These are phyloP conservation scores for Trichoderma sp. DNA, from an alignment of 2,329 filamentous ascomycete genomes.

Conservation along the genomic window DNA sequence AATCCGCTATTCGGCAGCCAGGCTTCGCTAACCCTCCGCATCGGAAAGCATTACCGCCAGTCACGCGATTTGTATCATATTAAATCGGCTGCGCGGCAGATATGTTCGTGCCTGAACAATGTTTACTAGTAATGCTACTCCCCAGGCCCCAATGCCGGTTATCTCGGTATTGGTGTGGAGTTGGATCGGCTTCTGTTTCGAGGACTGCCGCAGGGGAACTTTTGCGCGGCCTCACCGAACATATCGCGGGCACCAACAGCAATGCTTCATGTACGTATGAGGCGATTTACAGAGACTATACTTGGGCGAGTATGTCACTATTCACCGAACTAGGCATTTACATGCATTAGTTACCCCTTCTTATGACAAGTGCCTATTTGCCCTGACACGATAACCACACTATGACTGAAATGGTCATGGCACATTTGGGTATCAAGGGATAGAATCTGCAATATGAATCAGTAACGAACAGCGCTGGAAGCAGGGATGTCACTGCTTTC, in stretches of 20 bases:
- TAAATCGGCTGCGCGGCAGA: background rate
- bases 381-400: background rate
- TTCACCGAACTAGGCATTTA: constrained; percentile 11
- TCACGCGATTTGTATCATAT: background rate
- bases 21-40: background rate
- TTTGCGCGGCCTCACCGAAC: constrained; percentile 20
- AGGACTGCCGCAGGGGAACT: background rate
- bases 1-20: background rate
- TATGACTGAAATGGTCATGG: background rate
- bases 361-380: background rate
- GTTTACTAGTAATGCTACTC: background rate
- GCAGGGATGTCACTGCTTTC: background rate
- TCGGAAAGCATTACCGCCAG: background rate
- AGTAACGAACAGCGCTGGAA: background rate
- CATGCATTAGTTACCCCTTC: background rate
- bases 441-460: background rate
- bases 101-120: background rate
- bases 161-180: constrained; percentile 13
- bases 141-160: constrained; percentile 1
- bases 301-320: constrained; percentile 1
- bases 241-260: background rate
- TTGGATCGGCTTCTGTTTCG: background rate
- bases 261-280: background rate
- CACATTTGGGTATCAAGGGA: background rate
- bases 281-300: background rate